A percentile compares a stretch with the other conserved stretches of the same genome.
These are phyloP conservation scores for Aspergillus baeticus DNA, from an alignment of 495 filamentous ascomycete species.

Conservation along the genomic window DNA sequence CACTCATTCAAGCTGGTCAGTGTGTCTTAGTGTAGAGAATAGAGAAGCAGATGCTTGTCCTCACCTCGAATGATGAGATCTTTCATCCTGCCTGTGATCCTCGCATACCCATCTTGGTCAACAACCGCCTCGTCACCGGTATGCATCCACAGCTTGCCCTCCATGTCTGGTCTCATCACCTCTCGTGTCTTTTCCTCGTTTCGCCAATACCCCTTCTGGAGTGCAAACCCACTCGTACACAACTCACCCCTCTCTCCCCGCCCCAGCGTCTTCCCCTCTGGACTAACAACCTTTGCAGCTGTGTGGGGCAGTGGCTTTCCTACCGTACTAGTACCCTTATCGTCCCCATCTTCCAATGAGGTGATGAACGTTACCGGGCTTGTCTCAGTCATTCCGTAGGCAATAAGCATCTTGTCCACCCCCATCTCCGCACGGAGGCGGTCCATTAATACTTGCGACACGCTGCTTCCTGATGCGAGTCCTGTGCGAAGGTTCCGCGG, in stretches of 20 bases:
- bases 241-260: conserved; percentile 60
- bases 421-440: conserved; percentile 55
- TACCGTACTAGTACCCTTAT: conserved; percentile 57
- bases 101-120: conserved; percentile 60
- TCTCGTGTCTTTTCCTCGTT: conserved; percentile 67
- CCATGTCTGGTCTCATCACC: conserved; percentile 55
- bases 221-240: conserved; percentile 65
- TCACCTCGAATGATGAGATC: conserved; percentile 77
- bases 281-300: conserved; percentile 65
- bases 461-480: conserved; percentile 66
- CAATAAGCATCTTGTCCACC: conserved; percentile 65
- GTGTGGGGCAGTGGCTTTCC: conserved; percentile 67
- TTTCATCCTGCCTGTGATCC: conserved; percentile 73
- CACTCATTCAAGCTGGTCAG: neutral
- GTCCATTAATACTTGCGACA: conserved; percentile 63
- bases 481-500: conserved; percentile 58
- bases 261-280: conserved; percentile 53
- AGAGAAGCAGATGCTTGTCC: too few relatives aligned
- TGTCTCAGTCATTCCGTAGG: conserved; percentile 68
- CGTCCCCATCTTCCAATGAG: conserved; percentile 59
- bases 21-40: neutral
- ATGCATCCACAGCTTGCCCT: conserved; percentile 61
- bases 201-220: conserved; percentile 68
- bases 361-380: conserved; percentile 70
- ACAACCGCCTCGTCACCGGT: conserved; percentile 71